Base-by-base conservation (phyloP, 306 rosid genomes). In the Quillaja saponaria region DNA sequence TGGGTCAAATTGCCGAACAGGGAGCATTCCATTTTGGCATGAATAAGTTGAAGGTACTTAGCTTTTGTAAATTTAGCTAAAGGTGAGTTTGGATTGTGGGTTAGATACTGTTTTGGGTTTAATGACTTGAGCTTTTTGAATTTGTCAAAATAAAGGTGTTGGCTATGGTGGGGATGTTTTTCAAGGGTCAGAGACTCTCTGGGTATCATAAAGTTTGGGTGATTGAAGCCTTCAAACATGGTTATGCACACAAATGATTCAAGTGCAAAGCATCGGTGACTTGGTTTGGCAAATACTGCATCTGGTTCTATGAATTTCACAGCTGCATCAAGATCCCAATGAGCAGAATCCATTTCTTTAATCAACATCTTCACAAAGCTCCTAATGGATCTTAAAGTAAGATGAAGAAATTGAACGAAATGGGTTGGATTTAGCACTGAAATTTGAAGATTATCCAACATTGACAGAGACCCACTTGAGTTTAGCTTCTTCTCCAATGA, bases 21-120 rank as follows among this genome's bases (percentile, higher is more conserved):
- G 10, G 99, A 92, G 39, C 96, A 88, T 69, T 92, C 99, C 99
- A 92, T 92, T 58, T 91, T 91, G 19, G 96, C 91, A 40, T 91
- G 96, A 34, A 88, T 87, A 9, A 86, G 68, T 34, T 84, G 85
- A 31, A 82, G 76, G 54, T 86, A 92, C 80, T 92, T 92, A 42
- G 82, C 63, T 55, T 86, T 82, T 0, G 82, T 35, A 69, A 92
- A 85, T 51, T 57, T 81, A 0, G 83, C 66, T 31, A 88, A 84
- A 0, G 82, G 62, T 0, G 98, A 78, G 54, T 71, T 79, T 19
- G 85, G 94, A 58, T 82, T 78, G 61, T 79, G 80, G 17, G 81
- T 34, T 4, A 89, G 66, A 35, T 73, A 71, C 6, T 70, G 66
- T 34, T 71, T 86, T 0, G 89, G 59, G 62, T 73, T 84, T 34